Base-by-base conservation (phyloP, 2,329 filamentous ascomycete genomes). In the Mycosphaerella arachidis region DNA sequence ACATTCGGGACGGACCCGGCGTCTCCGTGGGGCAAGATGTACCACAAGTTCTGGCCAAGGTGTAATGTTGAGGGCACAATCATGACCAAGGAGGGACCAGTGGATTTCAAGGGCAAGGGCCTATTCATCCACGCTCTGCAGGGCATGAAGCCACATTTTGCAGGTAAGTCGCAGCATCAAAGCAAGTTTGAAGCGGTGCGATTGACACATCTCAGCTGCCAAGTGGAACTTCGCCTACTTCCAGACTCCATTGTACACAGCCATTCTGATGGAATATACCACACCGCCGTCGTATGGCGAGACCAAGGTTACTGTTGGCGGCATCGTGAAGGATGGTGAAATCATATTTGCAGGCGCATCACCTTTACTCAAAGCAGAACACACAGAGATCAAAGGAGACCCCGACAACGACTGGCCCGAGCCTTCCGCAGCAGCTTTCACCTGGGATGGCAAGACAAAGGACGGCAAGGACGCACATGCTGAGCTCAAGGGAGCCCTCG, bases 101-200 rank as follows among this genome's bases (percentile, higher is more conserved):
- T 96, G 63, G 88, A 96, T 74, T 86, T 96, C 74, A 88, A 85
- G 71, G 93, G 93, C 59, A 85, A 82, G 64, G 92, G 87, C 33
- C 80, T 95, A 70, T 93, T 92, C 77, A 82, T 88, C 66, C 89
- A 94, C 75, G 92, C 91, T 45, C 79, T 97, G 54, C 94, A 97
- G 79, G 94, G 92, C 74, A 97, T 97, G 93, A 99, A 99, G 83
- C 94, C 94, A 45, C 94, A 99, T 76, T 95, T 99, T 74, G 90
- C 92, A 61, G 92, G 84, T 86, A 79, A 69, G 78, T 69, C 53
- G 30, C 30, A 12, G 6, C 20, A 57, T 37, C 7, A 20, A 56
- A 24, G 55, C 53, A 61, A 56, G 35, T 43, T 50, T 33, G 46
- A 5, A 50, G 33, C 7, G 10, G 7, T 16, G 31, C 12, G 37